A percentile compares a stretch with the other conserved stretches of the same genome.
These are phyloP conservation scores for Lachnellula occidentalis DNA, from an alignment of 2,329 filamentous ascomycete genomes.

Conservation along the genomic window DNA sequence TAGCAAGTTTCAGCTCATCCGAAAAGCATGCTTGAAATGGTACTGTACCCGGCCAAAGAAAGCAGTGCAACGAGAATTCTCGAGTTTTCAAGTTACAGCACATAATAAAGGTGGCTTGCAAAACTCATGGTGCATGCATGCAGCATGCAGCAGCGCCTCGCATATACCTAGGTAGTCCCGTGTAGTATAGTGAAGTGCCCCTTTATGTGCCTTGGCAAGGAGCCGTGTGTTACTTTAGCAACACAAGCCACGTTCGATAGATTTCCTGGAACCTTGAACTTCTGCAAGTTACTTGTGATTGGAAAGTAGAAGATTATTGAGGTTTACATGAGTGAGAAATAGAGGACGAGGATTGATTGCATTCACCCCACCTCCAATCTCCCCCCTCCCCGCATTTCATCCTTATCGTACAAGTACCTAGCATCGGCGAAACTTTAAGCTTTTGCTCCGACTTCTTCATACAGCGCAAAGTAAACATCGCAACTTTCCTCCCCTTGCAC, in stretches of 20 bases:
- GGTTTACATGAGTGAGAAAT: no score
- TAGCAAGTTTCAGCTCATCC: background rate
- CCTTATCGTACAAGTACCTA: background rate
- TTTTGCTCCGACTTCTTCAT: conserved; percentile 4
- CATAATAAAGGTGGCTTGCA: background rate
- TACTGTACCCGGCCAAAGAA: background rate
- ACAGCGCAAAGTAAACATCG: conserved; percentile 7
- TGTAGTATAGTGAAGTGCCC: no score
- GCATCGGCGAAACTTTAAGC: background rate
- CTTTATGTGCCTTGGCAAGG: background rate
- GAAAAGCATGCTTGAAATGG: background rate
- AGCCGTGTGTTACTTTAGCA: background rate
- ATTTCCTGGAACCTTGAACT: no score
- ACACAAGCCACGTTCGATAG: background rate
- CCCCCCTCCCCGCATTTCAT: conserved; percentile 1
- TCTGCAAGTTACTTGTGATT: no score
- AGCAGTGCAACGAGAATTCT: background rate
- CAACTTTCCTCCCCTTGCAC: background rate
- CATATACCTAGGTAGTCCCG: background rate
- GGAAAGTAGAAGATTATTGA: no score
- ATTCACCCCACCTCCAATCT: background rate
- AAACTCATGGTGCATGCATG: conserved; percentile 8
- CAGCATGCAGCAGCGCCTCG: conserved; percentile 7
- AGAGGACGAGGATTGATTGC: no score
- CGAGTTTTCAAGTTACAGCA: background rate